Evolutionary conservation across 1,284 basidiomycete species (phyloP).

Genomic region (Trichosporon asahii): DNA sequence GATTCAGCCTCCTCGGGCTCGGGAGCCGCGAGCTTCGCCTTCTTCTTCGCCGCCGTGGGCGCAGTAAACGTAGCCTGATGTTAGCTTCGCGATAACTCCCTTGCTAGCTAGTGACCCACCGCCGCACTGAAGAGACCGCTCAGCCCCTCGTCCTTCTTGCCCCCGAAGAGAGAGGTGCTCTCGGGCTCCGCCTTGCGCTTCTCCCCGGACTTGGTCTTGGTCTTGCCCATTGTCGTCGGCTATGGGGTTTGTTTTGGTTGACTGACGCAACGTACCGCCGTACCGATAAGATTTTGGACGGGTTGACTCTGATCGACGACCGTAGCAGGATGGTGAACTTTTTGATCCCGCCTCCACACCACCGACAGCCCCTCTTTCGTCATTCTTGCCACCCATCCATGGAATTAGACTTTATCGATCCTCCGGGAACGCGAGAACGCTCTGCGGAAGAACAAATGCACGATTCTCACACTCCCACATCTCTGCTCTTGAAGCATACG

Average conservation of each 20-base stretch:
- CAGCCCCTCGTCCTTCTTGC: slow-evolving; percentile 12
- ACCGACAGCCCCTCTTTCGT: not conserved
- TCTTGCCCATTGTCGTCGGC: not conserved
- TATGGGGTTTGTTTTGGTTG: not conserved
- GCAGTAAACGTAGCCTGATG: not conserved
- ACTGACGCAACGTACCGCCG: not conserved
- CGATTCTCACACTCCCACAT: no score
- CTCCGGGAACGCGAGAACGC: not conserved
- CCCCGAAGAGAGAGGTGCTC: not conserved
- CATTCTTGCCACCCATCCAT: slow-evolving; percentile 3
- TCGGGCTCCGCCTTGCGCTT: slow-evolving; percentile 6
- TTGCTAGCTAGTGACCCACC: not conserved
- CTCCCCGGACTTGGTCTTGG: not conserved
- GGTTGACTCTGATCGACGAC: not conserved
- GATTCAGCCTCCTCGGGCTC: slow-evolving; percentile 20
- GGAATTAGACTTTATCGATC: not conserved
- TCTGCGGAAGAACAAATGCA: not conserved
- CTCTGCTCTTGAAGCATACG: not conserved
- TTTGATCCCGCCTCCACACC: slow-evolving; percentile 2
- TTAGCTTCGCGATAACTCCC: not conserved
- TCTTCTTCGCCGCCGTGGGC: slow-evolving; percentile 3
- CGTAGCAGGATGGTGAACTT: not conserved
- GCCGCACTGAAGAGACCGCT: not conserved
- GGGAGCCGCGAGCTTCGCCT: slow-evolving; percentile 12
- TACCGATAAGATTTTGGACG: not conserved